Evolutionary conservation across 2,329 filamentous ascomycete genomes (phyloP).

Genomic region (Mariannaea elegans): DNA sequence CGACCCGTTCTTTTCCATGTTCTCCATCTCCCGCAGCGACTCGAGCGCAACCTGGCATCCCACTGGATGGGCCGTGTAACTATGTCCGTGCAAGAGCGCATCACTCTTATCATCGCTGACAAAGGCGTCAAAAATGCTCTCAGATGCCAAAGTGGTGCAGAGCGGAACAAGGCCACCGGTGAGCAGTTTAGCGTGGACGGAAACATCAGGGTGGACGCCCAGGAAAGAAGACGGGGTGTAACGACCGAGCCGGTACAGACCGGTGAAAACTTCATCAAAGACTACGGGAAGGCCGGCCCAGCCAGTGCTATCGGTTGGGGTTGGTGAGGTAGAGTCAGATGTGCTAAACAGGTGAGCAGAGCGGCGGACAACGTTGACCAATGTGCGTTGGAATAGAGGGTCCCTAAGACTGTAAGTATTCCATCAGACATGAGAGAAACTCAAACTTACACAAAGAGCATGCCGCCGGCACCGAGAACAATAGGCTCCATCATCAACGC

Average conservation of each 20-base stretch:
- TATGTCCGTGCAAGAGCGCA: conserved; percentile 84
- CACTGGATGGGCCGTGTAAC: conserved; percentile 85
- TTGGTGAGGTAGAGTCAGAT: background rate
- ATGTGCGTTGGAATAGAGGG: conserved; percentile 79
- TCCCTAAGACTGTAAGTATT: conserved; percentile 60
- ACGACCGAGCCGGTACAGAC: conserved; percentile 81
- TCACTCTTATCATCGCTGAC: conserved; percentile 77
- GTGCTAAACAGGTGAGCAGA: conserved; percentile 64
- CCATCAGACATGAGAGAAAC: background rate
- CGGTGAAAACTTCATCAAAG: conserved; percentile 90
- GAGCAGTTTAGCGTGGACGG: conserved; percentile 83
- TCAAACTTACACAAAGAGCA: conserved; percentile 75
- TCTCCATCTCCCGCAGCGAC: conserved; percentile 66
- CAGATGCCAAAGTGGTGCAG: conserved; percentile 77
- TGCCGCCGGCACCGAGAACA: conserved; percentile 83
- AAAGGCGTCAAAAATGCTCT: conserved; percentile 78
- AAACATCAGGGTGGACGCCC: conserved; percentile 74
- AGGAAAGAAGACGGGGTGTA: conserved; percentile 77
- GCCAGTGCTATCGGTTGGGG: conserved; percentile 36
- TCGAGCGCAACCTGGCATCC: conserved; percentile 82
- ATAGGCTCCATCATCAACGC: conserved; percentile 83
- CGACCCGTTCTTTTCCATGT: conserved; percentile 62
- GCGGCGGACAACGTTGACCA: conserved; percentile 72
- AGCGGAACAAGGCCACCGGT: conserved; percentile 83
- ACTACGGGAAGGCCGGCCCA: conserved; percentile 83